Conservation (phyloP, 768 basidiomycete genomes). For the Podaxis sp. region DNA sequence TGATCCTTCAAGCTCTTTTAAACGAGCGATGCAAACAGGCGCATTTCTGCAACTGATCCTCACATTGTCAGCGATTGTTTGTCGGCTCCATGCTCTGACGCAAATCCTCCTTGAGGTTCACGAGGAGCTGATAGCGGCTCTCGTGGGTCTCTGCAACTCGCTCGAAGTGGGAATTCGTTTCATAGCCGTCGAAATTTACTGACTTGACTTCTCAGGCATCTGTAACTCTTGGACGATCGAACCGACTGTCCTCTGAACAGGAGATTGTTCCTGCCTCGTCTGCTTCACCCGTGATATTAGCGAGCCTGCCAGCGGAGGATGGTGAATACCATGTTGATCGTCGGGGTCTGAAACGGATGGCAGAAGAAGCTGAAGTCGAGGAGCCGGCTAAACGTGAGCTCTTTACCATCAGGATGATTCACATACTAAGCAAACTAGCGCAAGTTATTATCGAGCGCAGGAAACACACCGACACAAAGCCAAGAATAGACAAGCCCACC, state of each 20-base stretch:
- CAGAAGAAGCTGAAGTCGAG: background rate
- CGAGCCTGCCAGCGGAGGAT: background rate
- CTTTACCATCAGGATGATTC: background rate
- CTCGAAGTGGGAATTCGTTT: background rate
- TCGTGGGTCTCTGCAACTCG: conserved; percentile 8
- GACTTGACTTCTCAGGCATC: background rate
- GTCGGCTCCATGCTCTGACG: conserved; percentile 49
- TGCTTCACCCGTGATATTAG: background rate
- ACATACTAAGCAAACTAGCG: background rate
- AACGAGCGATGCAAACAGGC: conserved; percentile 64
- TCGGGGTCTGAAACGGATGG: background rate
- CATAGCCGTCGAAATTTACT: background rate
- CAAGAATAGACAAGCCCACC: background rate
- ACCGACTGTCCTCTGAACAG: background rate
- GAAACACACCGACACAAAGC: background rate
- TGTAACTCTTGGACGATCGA: background rate
- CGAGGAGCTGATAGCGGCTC: conserved; percentile 12
- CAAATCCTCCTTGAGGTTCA: conserved; percentile 42
- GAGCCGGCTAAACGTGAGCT: background rate
- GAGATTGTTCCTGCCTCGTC: background rate
- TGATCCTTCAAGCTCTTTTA: conserved; percentile 46
- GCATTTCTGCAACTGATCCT: conserved; percentile 73
- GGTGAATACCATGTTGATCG: background rate
- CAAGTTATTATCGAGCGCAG: background rate
- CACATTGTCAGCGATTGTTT: conserved; percentile 57